Base-by-base conservation (phyloP, 2,329 filamentous ascomycete species). In the Harringtonia lauricola region DNA sequence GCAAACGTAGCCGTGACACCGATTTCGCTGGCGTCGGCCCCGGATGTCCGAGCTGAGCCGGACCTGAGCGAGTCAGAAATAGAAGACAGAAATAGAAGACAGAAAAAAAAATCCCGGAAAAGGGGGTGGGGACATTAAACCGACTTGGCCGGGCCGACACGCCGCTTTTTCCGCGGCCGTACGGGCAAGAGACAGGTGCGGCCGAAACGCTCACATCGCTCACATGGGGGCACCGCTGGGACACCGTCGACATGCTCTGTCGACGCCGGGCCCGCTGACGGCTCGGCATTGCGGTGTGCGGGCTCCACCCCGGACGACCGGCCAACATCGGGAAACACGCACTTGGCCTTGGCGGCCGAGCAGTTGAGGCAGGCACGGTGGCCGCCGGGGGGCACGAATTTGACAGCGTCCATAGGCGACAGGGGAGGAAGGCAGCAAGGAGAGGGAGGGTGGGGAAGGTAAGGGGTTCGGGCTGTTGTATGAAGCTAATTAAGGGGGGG, bases 351-450 rank as follows among this genome's bases (percentile, higher is more conserved):
- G 29, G 54, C 49, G 4, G 48, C 41, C 2, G 51, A 52, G 34
- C 51, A 55, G 43, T 45, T 51, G 13, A 50, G 48, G 39, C 54
- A 55, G 17, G 54, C 54, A 12, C 54, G 46, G 34, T 54, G 49
- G 41, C 52, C 52, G 36, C 50, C 52, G 2, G 52, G 51, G 1
- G 52, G 52, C 9, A 54, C 52, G 21, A 54, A 55, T 45, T 53
- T 54, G 43, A 54, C 45, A 4, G 39, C 17, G 14, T 52, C 48
- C 50, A 52, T 52, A 4, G 33, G 18, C 12, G 22, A 18, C 13
- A 18, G 31, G 3, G 24, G 19, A 8, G 36, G 13, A 8, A 31
- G 41, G 26, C 8, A 14, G n/a, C 12, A 13, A 17, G 17, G 33
- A 79, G 45, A 15, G 17, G 7, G 36, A 28, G 26, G 36, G 41